Percentiles rank a stretch among this genome's conserved stretches.
These are phyloP conservation scores for Porphyrellus cyaneotinctus DNA, from an alignment of 768 basidiomycete species.

Conservation along the genomic window DNA sequence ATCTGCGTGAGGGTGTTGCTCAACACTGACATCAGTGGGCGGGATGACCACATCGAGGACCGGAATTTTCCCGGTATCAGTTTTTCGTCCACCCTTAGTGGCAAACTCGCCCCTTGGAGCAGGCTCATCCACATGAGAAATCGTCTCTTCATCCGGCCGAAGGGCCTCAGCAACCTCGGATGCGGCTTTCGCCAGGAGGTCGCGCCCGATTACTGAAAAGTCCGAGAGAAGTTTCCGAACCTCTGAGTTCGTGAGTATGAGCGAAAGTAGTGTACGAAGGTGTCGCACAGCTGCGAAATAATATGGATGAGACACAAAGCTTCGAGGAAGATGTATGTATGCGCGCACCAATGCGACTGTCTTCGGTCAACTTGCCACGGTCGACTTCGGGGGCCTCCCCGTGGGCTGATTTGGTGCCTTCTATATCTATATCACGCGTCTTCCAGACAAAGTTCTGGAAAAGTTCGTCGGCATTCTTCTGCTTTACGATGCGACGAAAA, in stretches of 20 bases:
- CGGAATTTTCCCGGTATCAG: conserved; percentile 43
- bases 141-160: conserved; percentile 58
- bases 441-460: conserved; percentile 90
- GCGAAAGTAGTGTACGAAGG: conserved; percentile 80
- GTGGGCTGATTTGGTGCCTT: conserved; percentile 41
- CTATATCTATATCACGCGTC: conserved; percentile 47
- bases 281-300: conserved; percentile 66
- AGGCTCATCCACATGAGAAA: conserved; percentile 64
- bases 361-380: conserved; percentile 50
- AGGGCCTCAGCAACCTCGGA: conserved; percentile 65
- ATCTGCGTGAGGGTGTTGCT: conserved; percentile 51
- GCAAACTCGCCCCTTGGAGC: conserved; percentile 68
- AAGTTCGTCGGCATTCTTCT: conserved; percentile 89
- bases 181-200: conserved; percentile 74
- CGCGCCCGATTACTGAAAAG: conserved; percentile 73
- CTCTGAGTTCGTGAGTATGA: conserved; percentile 91
- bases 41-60: conserved; percentile 46
- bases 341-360: conserved; percentile 56
- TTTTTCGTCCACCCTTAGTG: conserved; percentile 40
- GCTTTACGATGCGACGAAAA: conserved; percentile 59
- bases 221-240: conserved; percentile 85
- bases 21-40: conserved; percentile 37
- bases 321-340: background rate
- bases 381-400: conserved; percentile 45
- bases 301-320: conserved; percentile 7